Conservation (phyloP, 1,139 yeast species). For the Debaryomycetaceae sp. region DNA sequence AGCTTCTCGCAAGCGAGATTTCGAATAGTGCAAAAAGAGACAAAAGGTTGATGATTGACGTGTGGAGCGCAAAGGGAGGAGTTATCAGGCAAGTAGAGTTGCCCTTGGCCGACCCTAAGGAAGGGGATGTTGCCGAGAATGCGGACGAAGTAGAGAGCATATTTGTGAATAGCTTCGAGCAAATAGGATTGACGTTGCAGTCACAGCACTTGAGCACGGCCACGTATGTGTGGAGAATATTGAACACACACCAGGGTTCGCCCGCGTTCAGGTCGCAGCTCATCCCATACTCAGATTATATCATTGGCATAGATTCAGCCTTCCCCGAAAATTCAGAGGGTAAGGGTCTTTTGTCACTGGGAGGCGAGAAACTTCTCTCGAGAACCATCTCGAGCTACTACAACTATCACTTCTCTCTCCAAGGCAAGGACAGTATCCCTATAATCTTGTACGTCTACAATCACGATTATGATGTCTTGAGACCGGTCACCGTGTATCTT, state of each 20-base stretch:
- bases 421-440: conserved; percentile 35
- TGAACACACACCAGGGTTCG: conserved; percentile 69
- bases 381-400: conserved; percentile 59
- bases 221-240: conserved; percentile 84
- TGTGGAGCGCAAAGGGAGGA: conserved; percentile 94
- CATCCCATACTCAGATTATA: conserved; percentile 81
- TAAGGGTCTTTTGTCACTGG: conserved; percentile 61
- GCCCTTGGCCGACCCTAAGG: conserved; percentile 28
- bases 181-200: conserved; percentile 67
- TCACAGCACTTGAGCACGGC: conserved; percentile 75
- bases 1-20: conserved; percentile 34
- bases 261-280: conserved; percentile 87
- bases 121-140: conserved; percentile 4
- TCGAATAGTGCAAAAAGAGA: conserved; percentile 30
- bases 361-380: conserved; percentile 81
- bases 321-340: conserved; percentile 52
- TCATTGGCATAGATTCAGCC: conserved; percentile 76
- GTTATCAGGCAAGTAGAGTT: conserved; percentile 49
- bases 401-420: conserved; percentile 43
- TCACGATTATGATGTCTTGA: conserved; percentile 75
- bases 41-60: conserved; percentile 50
- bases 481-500: conserved; percentile 76
- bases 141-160: conserved; percentile 10
- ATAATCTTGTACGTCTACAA: conserved; percentile 76
- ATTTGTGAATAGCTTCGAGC: conserved; percentile 22